A percentile compares a stretch with the other conserved stretches of the same genome.
phyloP scores from a whole-genome alignment of 768 basidiomycete species.

The Pleurotus tuoliensis region DNA sequence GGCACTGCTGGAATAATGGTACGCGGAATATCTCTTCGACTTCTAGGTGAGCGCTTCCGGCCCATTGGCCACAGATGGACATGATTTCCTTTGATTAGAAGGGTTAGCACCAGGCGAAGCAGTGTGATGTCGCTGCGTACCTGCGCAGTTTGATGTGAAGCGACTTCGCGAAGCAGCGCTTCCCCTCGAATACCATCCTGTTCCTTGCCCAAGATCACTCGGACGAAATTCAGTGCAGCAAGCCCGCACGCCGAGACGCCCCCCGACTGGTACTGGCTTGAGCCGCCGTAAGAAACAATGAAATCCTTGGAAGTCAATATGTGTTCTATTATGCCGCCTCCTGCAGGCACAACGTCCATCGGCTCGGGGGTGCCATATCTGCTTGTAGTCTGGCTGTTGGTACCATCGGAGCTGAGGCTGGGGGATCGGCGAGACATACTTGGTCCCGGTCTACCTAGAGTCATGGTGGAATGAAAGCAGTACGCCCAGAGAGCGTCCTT shows the following conservation, averaged over 20 bases:
- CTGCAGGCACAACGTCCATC: background rate
- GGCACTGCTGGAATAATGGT: slow-evolving; percentile 1
- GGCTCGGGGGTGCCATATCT: background rate
- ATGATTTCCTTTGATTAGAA: slow-evolving; percentile 7
- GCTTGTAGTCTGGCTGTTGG: background rate
- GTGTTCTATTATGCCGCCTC: background rate
- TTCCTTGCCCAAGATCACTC: slow-evolving; percentile 40
- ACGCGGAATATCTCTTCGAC: slow-evolving; percentile 5
- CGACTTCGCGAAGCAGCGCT: slow-evolving; percentile 28
- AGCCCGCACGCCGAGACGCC: slow-evolving; percentile 50
- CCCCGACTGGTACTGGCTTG: slow-evolving; percentile 1
- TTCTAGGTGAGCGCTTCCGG: slow-evolving; percentile 7
- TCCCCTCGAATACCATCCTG: slow-evolving; percentile 22
- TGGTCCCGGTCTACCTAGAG: background rate
- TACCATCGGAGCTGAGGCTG: background rate
- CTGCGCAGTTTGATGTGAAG: slow-evolving; percentile 29
- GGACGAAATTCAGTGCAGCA: slow-evolving; percentile 62
- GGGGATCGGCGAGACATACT: background rate
- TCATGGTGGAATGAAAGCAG: background rate
- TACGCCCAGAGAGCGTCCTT: too few species aligned
- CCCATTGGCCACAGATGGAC: slow-evolving; percentile 11
- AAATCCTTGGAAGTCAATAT: slow-evolving; percentile 1
- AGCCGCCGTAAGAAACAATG: background rate
- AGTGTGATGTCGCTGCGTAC: slow-evolving; percentile 19
- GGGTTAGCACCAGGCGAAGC: background rate